phyloP scores from a whole-genome alignment of 768 basidiomycete species.

The Boletellus ananas region DNA sequence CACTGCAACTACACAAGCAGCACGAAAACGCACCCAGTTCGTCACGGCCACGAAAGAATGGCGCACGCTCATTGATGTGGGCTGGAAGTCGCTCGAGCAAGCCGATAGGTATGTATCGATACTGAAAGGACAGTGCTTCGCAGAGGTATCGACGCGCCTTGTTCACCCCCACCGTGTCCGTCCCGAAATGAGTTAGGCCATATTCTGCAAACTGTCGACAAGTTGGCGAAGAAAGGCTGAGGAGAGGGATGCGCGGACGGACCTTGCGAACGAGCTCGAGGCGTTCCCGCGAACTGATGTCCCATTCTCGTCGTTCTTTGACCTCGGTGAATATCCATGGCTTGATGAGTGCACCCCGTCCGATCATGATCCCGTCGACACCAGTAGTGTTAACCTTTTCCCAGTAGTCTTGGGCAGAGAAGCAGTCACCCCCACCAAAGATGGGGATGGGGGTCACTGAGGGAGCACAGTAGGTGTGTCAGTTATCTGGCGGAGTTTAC shows the following conservation, averaged over 20 bases:
- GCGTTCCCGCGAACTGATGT: constrained; percentile 81
- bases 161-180: constrained; percentile 87
- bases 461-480: not conserved
- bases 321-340: constrained; percentile 96
- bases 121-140: constrained; percentile 93
- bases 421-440: constrained; percentile 95
- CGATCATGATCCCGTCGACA: constrained; percentile 95
- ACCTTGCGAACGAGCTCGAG: constrained; percentile 77
- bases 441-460: constrained; percentile 85
- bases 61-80: constrained; percentile 86
- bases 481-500: not conserved
- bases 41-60: constrained; percentile 80
- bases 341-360: constrained; percentile 92
- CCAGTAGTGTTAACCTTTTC: constrained; percentile 69
- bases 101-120: constrained; percentile 94
- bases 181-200: constrained; percentile 82
- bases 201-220: constrained; percentile 74
- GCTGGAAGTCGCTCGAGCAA: constrained; percentile 79
- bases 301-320: constrained; percentile 90
- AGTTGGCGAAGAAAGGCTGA: not conserved
- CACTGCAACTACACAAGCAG: not conserved
- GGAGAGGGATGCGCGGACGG: constrained; percentile 13
- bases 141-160: constrained; percentile 90
- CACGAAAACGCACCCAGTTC: constrained; percentile 64
- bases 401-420: constrained; percentile 83